These are phyloP conservation scores for Ogataea degrootiae DNA, from an alignment of 805 yeast species.

Conservation along the genomic window DNA sequence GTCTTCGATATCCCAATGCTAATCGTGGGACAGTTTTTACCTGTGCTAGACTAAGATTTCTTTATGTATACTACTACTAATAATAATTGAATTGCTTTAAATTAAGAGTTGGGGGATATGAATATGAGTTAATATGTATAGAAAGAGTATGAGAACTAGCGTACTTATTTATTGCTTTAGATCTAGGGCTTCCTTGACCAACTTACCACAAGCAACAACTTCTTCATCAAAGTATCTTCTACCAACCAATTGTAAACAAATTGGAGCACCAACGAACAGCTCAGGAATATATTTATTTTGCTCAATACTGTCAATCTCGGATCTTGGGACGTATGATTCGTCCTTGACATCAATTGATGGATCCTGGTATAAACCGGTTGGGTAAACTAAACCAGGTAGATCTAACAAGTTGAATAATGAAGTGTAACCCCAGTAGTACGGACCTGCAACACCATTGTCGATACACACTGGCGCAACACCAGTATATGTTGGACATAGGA, in stretches of 20 bases:
- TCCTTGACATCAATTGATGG: conserved; percentile 44
- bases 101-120: background rate
- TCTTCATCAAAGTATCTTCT: conserved; percentile 56
- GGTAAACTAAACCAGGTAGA: conserved; percentile 61
- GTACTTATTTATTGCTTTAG: conserved; percentile 5
- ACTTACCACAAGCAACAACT: conserved; percentile 37
- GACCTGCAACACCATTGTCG: conserved; percentile 35
- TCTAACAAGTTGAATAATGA: conserved; percentile 69
- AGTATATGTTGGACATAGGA: conserved; percentile 62
- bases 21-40: conserved; percentile 76
- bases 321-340: conserved; percentile 36
- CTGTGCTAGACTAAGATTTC: conserved; percentile 40
- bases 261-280: conserved; percentile 47
- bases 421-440: conserved; percentile 79
- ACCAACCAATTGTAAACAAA: conserved; percentile 48
- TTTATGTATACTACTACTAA: background rate
- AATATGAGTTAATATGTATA: background rate
- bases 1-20: conserved; percentile 81
- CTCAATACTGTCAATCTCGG: conserved; percentile 44
- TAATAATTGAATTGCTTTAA: background rate
- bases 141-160: background rate
- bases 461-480: conserved; percentile 70
- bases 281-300: conserved; percentile 43
- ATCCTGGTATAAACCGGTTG: conserved; percentile 58
- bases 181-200: conserved; percentile 23